Percentiles rank a stretch among this genome's conserved stretches.
Conservation (phyloP, 2,329 filamentous ascomycete species). For the Ophiostoma angusticollis region DNA sequence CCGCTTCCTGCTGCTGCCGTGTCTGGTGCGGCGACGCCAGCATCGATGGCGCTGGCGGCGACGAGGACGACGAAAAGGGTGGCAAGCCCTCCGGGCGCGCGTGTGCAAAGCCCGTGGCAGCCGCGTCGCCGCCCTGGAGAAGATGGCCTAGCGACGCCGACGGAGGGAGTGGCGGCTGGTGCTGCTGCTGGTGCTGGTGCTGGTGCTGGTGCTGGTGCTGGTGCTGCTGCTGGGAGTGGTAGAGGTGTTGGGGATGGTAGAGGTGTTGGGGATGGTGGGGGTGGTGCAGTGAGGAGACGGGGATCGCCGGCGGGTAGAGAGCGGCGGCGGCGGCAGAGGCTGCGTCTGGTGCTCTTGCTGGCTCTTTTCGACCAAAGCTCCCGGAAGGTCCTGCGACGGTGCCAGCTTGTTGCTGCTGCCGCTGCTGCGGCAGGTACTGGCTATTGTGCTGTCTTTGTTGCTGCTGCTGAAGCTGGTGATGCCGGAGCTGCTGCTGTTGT, state of each 20-base stretch:
- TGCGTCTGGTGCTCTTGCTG: neutral
- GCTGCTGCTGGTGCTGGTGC: too few species aligned
- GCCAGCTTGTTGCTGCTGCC: neutral
- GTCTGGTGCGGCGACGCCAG: too few species aligned
- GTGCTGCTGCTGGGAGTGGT: constrained; percentile 4
- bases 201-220: constrained; percentile 8
- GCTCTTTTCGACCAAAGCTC: too few species aligned
- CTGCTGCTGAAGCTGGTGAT: constrained; percentile 5
- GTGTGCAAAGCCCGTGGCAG: too few species aligned
- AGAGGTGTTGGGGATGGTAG: neutral
- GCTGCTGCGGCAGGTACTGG: neutral
- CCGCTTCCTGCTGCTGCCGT: too few species aligned
- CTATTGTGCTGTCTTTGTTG: neutral
- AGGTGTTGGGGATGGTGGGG: neutral
- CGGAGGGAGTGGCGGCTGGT: too few species aligned
- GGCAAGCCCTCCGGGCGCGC: too few species aligned
- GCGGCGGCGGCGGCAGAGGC: neutral
- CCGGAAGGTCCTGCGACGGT: too few species aligned
- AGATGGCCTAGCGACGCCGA: too few species aligned
- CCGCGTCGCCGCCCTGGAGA: too few species aligned
- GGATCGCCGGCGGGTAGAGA: neutral
- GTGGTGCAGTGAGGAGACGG: constrained; percentile 5
- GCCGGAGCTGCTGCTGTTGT: constrained; percentile 6
- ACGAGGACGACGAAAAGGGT: too few species aligned
- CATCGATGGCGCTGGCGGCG: too few species aligned